Evolutionary conservation across 768 basidiomycete species (phyloP), one percentile per base, ranked within the genome.

Genomic region (Pulveroboletus ravenelii): DNA sequence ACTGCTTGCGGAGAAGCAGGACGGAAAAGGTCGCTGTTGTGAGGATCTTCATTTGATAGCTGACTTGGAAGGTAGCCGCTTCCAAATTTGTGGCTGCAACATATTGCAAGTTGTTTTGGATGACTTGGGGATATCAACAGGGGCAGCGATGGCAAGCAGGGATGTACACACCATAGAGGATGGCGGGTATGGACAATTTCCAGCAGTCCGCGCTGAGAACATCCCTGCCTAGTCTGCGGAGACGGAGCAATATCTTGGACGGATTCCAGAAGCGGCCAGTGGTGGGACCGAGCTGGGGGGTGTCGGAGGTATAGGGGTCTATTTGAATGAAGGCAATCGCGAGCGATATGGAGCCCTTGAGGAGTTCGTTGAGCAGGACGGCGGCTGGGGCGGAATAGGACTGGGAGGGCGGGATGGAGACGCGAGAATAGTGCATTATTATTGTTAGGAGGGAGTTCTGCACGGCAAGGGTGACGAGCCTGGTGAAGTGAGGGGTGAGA

Each of bases 21-120:
- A 93, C 91, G 18, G 89, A 91, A 68, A 93, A 93, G 36, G 78
- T 88, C 15, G 91, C 93, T 18, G 93, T 95, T 34, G 93, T 94
- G 57, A 95, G 82, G 62, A 95, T 93, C 70, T 95, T 95, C 93
- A 95, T 95, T 68, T 95, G 93, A 70, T 94, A 94, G 39, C 85
- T 90, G 65, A 95, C 93, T 69, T 96, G 94, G 71, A 98, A 98
- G 14, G 93, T 96, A 18, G 94, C 93, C 14, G 90, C 93, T 57
- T 93, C 87, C 53, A 98, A 75, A 69, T 98, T 97, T 38, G 89
- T 86, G 6, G 89, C 91, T 31, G 94, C 94, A 47, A 94, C 85
- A 68, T 92, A 97, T 70, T 96, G 94, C 31, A 98, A 76, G 74
- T 92, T 92, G 74, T 95, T 95, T 75, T 97, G 91, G 53, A 94